Evolutionary conservation across 306 rosid species (phyloP).

Genomic region (Cicer bijugum): DNA sequence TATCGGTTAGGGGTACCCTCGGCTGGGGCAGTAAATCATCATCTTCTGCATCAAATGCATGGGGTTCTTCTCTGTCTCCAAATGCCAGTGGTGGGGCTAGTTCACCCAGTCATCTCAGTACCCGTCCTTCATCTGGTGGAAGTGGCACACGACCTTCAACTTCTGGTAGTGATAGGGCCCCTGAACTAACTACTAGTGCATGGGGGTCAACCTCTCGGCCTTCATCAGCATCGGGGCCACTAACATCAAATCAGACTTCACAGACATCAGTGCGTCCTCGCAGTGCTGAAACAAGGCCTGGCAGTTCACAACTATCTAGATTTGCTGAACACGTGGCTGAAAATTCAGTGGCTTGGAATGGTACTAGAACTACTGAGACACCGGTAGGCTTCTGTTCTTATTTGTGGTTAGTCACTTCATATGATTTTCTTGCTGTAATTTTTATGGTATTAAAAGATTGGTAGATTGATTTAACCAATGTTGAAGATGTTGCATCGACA

Average conservation of each 20-base stretch:
- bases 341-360: conserved; percentile 78
- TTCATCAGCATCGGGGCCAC: conserved; percentile 88
- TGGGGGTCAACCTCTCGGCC: conserved; percentile 95
- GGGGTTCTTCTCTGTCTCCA: conserved; percentile 92
- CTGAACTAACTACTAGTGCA: conserved; percentile 60
- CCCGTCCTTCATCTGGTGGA: conserved; percentile 91
- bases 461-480: neutral
- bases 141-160: conserved; percentile 95
- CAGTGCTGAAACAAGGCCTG: conserved; percentile 97
- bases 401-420: conserved; percentile 33
- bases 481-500: conserved; percentile 12
- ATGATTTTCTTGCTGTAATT: neutral
- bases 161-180: conserved; percentile 85
- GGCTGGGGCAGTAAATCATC: conserved; percentile 95
- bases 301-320: conserved; percentile 93
- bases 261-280: conserved; percentile 79
- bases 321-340: conserved; percentile 83
- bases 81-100: conserved; percentile 73
- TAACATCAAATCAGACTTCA: conserved; percentile 73
- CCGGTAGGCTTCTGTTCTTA: conserved; percentile 58
- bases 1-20: conserved; percentile 74
- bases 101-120: conserved; percentile 81
- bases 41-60: conserved; percentile 78
- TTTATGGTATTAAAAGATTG: conserved; percentile 21
- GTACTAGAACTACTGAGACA: conserved; percentile 75